Percentiles rank a stretch among this genome's conserved stretches.
Evolutionary conservation across 2,329 filamentous ascomycete species (phyloP).

Genomic region (Fusarium albidum): DNA sequence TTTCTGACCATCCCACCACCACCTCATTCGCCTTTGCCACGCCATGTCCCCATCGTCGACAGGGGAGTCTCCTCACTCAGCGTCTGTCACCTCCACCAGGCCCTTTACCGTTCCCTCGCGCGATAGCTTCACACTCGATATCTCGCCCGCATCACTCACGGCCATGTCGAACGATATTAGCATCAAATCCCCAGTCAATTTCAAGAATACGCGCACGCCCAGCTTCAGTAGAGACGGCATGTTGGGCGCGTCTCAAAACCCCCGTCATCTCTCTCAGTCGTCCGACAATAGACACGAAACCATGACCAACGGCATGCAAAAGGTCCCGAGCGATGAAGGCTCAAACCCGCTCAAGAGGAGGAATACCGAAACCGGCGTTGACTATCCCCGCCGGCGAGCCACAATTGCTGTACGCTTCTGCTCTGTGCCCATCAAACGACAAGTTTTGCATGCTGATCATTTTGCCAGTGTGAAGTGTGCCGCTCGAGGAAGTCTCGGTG

Average conservation of each 20-base stretch:
- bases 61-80: slow-evolving; percentile 60
- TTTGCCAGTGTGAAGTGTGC: slow-evolving; percentile 76
- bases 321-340: slow-evolving; percentile 58
- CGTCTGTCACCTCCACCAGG: slow-evolving; percentile 48
- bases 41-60: slow-evolving; percentile 63
- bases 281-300: slow-evolving; percentile 57
- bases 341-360: slow-evolving; percentile 68
- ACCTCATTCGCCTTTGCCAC: slow-evolving; percentile 35
- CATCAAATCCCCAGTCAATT: slow-evolving; percentile 61
- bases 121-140: slow-evolving; percentile 59
- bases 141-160: slow-evolving; percentile 55
- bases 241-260: slow-evolving; percentile 61
- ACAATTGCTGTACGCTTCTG: slow-evolving; percentile 68
- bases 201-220: slow-evolving; percentile 56
- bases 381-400: slow-evolving; percentile 70
- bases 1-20: slow-evolving; percentile 30
- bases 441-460: slow-evolving; percentile 25
- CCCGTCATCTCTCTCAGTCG: slow-evolving; percentile 63
- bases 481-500: slow-evolving; percentile 82
- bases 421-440: background rate
- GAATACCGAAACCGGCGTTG: slow-evolving; percentile 67
- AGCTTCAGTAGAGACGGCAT: slow-evolving; percentile 62
- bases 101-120: slow-evolving; percentile 56
- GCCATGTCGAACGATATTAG: slow-evolving; percentile 51
- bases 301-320: slow-evolving; percentile 55